These are phyloP conservation scores for Lachnellula suecica DNA, from an alignment of 2,329 filamentous ascomycete species.

Conservation along the genomic window DNA sequence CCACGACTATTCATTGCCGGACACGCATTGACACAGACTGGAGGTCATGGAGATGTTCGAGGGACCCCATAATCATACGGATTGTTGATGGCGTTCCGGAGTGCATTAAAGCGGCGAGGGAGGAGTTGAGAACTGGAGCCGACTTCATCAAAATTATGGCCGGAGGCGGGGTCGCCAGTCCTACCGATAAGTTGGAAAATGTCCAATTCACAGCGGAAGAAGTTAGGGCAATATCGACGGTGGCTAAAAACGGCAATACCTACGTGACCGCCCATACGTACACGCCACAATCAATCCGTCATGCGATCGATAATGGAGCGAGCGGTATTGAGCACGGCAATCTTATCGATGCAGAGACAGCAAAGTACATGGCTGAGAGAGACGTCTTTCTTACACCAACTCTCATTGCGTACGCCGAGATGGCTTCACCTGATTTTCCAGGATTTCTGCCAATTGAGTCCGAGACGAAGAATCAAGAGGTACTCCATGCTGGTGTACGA, in stretches of 20 bases:
- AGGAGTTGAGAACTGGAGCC: slow-evolving; percentile 54
- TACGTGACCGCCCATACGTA: slow-evolving; percentile 60
- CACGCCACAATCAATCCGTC: slow-evolving; percentile 52
- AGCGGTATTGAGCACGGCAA: slow-evolving; percentile 60
- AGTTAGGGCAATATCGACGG: slow-evolving; percentile 51
- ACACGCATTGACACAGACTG: slow-evolving; percentile 55
- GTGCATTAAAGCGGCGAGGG: slow-evolving; percentile 50
- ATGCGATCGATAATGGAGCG: slow-evolving; percentile 54
- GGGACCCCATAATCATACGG: slow-evolving; percentile 41
- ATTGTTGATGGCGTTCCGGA: slow-evolving; percentile 56
- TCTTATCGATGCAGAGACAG: slow-evolving; percentile 58
- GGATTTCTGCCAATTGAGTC: slow-evolving; percentile 44
- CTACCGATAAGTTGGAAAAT: slow-evolving; percentile 52
- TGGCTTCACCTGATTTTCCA: slow-evolving; percentile 43
- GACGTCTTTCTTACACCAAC: slow-evolving; percentile 53
- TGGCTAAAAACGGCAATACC: slow-evolving; percentile 47
- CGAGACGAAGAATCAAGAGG: slow-evolving; percentile 49
- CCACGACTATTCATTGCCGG: slow-evolving; percentile 56
- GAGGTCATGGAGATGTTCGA: slow-evolving; percentile 55
- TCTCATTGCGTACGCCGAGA: slow-evolving; percentile 49
- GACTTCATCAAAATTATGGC: slow-evolving; percentile 65
- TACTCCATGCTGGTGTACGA: slow-evolving; percentile 45
- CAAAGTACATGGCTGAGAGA: slow-evolving; percentile 48
- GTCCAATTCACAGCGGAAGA: slow-evolving; percentile 57
- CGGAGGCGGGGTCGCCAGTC: slow-evolving; percentile 55